Base-by-base conservation (phyloP, 2,329 filamentous ascomycete species). In the Graphilbum ipis-grandicollis region DNA sequence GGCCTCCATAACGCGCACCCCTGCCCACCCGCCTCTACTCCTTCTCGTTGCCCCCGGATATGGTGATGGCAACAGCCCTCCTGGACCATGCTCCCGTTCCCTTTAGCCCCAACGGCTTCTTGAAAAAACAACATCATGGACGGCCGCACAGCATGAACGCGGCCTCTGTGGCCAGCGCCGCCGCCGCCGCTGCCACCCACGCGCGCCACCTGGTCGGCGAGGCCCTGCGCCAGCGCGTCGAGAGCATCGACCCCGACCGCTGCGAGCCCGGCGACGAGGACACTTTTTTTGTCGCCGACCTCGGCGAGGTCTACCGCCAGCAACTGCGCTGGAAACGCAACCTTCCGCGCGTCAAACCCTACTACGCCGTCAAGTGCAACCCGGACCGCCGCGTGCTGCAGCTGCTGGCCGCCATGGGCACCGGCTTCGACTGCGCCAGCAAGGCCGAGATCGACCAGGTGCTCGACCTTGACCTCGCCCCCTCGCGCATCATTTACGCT, bases 351-450 rank as follows among this genome's bases (percentile, higher is more conserved):
- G 81, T 98, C 58, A 90, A 86, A 63, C 90, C 90, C 31, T 94
- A 96, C 53, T 98, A 94, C 63, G 88, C 88, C 48, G 88, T 98
- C 66, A 98, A 98, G 65, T 98, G 90, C 65, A 98, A 98, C 69
- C 86, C 88, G 21, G 88, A 98, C 60, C 73, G 78, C 34, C 77
- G 82, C 60, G 78, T 98, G 44, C 69, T 98, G 47, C 78, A 79
- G 53, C 79, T 98, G 47, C 76, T 98, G 51, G 75, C 83, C 44
- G 76, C 75, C 47, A 71, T 98, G 46, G 90, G 88, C 52, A 86
- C 84, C 46, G 90, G 90, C 51, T 98, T 98, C 57, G 90, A 98
- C 61, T 98, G 90, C 60, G 90, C 90, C 44, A 96, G 88, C 59
- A 96, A 96, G 71, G 70, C 78, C 46, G 90, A 98, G 63, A 94